Percentiles rank a stretch among this genome's conserved stretches.
Evolutionary conservation across 148 eudicot genomes (phyloP).

Genomic region (Persicaria tinctoria): DNA sequence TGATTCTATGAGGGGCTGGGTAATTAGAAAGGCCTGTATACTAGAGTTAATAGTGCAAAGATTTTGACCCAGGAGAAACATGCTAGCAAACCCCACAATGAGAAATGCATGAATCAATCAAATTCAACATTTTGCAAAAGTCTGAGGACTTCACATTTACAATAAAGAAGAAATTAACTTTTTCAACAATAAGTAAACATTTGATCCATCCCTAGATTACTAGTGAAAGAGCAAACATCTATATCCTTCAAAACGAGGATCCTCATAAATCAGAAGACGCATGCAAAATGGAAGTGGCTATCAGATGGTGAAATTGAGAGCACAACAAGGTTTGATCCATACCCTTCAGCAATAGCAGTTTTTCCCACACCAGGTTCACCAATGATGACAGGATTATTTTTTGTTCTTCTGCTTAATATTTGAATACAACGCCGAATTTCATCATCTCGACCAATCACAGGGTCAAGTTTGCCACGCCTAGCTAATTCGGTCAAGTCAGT

Average conservation of each 20-base stretch:
- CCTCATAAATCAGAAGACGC: background rate
- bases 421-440: constrained; percentile 97
- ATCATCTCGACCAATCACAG: constrained; percentile 96
- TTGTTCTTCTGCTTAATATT: constrained; percentile 83
- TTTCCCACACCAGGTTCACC: constrained; percentile 99
- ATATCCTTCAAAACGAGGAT: background rate
- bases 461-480: constrained; percentile 92
- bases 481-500: constrained; percentile 93
- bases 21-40: too few relatives aligned
- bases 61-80: background rate
- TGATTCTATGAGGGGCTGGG: too few relatives aligned
- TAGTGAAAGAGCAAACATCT: background rate
- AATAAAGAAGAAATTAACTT: background rate
- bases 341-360: constrained; percentile 99
- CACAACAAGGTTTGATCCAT: constrained; percentile 14
- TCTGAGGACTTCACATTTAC: background rate
- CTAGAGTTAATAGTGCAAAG: background rate
- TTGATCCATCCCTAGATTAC: background rate
- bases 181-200: background rate
- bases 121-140: too few relatives aligned
- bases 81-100: background rate
- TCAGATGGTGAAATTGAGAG: constrained; percentile 5
- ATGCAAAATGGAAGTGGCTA: background rate
- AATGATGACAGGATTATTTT: constrained; percentile 96
- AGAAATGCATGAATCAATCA: background rate